phyloP scores from a whole-genome alignment of 2,329 filamentous ascomycete genomes.

The Xylaria multiplex region DNA sequence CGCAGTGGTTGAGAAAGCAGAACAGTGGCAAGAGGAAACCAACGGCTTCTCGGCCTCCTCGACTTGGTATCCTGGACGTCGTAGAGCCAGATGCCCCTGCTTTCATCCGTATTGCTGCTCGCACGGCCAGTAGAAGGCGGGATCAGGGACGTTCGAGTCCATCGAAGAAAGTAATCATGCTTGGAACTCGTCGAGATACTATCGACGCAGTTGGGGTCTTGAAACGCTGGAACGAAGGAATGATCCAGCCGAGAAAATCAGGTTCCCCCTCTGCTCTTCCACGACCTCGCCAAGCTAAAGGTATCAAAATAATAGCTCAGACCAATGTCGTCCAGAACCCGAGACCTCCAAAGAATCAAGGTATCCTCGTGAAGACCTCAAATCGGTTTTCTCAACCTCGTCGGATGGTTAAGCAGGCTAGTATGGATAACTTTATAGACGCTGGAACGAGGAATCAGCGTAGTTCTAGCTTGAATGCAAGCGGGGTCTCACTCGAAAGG shows the following conservation, averaged over 20 bases:
- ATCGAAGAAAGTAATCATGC: constrained; percentile 64
- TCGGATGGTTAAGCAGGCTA: constrained; percentile 46
- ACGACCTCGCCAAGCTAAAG: constrained; percentile 8
- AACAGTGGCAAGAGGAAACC: constrained; percentile 23
- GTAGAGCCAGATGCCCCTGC: constrained; percentile 62
- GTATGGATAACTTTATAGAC: constrained; percentile 48
- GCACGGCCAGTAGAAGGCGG: constrained; percentile 59
- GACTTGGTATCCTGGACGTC: constrained; percentile 70
- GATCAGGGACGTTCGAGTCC: constrained; percentile 66
- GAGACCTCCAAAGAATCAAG: background rate
- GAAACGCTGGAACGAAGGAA: constrained; percentile 65
- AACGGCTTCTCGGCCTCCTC: constrained; percentile 51
- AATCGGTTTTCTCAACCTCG: constrained; percentile 45
- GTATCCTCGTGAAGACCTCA: constrained; percentile 26
- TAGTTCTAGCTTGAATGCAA: constrained; percentile 8
- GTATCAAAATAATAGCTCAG: constrained; percentile 1
- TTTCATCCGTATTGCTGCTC: constrained; percentile 71
- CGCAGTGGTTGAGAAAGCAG: constrained; percentile 28
- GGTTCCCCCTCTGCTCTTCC: constrained; percentile 1
- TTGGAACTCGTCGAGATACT: constrained; percentile 70
- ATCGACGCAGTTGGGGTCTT: constrained; percentile 65
- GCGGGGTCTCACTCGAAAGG: constrained; percentile 19
- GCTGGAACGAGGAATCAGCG: constrained; percentile 29
- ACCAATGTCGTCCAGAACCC: background rate
- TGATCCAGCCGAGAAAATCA: constrained; percentile 56